Evolutionary conservation across 768 basidiomycete genomes (phyloP).

Genomic region (Rubroboletus satanas): DNA sequence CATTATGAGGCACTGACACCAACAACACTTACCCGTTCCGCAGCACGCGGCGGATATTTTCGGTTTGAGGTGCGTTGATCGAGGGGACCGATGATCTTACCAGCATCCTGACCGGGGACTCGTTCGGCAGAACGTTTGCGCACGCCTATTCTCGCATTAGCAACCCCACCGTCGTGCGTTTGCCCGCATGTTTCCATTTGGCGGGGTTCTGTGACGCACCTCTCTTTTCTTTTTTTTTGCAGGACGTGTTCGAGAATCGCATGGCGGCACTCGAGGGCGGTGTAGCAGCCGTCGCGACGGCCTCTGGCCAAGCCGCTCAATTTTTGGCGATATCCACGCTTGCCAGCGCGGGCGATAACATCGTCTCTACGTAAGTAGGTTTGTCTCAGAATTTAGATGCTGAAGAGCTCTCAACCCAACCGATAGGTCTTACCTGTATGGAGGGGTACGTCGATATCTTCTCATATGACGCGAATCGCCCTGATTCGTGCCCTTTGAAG

Average conservation of each 20-base stretch:
- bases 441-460: constrained; percentile 9
- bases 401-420: background rate
- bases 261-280: constrained; percentile 82
- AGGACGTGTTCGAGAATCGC: constrained; percentile 79
- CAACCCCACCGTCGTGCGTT: constrained; percentile 20
- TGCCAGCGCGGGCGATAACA: constrained; percentile 68
- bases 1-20: too few relatives aligned
- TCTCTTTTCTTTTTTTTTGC: background rate
- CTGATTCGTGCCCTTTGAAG: background rate
- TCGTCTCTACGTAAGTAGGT: constrained; percentile 59
- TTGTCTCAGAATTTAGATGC: constrained; percentile 34
- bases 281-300: constrained; percentile 65
- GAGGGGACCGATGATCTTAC: too few relatives aligned
- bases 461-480: background rate
- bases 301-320: constrained; percentile 76
- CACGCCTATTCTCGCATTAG: constrained; percentile 19
- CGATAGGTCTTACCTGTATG: constrained; percentile 17
- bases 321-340: constrained; percentile 65
- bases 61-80: constrained; percentile 6
- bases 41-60: constrained; percentile 17
- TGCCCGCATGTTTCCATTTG: background rate
- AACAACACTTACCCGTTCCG: background rate
- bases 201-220: background rate
- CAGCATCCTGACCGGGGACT: background rate
- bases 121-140: background rate